These are phyloP conservation scores for Solanum etuberosum DNA, from an alignment of 257 asterid genomes.

Conservation along the genomic window DNA sequence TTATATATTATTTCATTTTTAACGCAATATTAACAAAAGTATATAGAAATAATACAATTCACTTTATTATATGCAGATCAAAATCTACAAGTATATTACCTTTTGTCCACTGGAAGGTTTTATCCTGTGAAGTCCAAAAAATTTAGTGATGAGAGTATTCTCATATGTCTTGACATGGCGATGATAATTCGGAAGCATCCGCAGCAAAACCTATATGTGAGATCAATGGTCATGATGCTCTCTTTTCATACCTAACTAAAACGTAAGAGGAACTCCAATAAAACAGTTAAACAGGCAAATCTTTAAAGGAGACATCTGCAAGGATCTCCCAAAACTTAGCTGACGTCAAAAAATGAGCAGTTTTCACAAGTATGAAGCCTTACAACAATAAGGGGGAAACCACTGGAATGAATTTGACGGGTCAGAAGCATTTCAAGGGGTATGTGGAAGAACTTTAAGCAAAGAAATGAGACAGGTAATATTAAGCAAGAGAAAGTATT, in stretches of 20 bases:
- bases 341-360: neutral
- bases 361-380: neutral
- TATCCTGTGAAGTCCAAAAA: slow-evolving; percentile 98
- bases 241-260: neutral
- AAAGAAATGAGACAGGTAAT: neutral
- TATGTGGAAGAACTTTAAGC: neutral
- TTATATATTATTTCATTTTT: neutral
- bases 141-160: slow-evolving; percentile 86
- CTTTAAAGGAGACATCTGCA: neutral
- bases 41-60: neutral
- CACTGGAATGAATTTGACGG: neutral
- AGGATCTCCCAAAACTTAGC: neutral
- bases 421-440: neutral
- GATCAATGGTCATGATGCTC: slow-evolving; percentile 2
- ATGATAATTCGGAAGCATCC: slow-evolving; percentile 92
- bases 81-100: slow-evolving; percentile 29
- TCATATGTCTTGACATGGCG: slow-evolving; percentile 64
- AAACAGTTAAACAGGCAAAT: neutral
- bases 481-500: neutral
- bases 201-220: slow-evolving; percentile 64
- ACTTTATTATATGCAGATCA: neutral
- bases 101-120: slow-evolving; percentile 91
- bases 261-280: neutral
- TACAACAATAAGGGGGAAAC: neutral
- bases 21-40: neutral